phyloP scores from a whole-genome alignment of 352 stramenopile genomes.

The Phytophthora pini region DNA sequence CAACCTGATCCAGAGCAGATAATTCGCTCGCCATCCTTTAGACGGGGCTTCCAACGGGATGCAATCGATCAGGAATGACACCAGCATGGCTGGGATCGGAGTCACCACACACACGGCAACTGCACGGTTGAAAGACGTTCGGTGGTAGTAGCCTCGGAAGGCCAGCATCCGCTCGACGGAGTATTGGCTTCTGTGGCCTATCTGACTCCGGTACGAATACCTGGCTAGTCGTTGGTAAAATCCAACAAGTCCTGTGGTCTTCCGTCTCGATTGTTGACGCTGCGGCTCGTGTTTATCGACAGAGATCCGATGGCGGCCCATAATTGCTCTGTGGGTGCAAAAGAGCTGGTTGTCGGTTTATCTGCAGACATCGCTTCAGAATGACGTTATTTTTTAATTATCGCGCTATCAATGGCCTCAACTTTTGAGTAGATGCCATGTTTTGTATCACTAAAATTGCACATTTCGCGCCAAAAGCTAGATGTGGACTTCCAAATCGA shows the following conservation, averaged over 20 bases:
- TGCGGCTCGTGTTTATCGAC: too few species aligned
- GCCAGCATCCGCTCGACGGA: constrained; percentile 3
- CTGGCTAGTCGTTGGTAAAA: neutral
- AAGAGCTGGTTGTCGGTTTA: neutral
- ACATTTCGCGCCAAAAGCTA: too few species aligned
- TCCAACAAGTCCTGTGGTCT: neutral
- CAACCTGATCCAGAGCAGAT: constrained; percentile 16
- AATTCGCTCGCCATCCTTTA: constrained; percentile 22
- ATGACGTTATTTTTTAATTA: too few species aligned
- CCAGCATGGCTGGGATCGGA: constrained; percentile 14
- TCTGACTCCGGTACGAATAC: neutral
- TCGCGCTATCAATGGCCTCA: too few species aligned
- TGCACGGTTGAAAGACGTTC: neutral
- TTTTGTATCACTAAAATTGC: too few species aligned
- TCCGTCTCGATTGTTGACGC: neutral
- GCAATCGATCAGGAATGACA: constrained; percentile 18
- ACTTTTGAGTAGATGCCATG: too few species aligned
- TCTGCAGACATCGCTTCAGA: too few species aligned
- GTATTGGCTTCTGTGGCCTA: constrained; percentile 6
- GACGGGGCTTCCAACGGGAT: constrained; percentile 22
- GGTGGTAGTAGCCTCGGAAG: constrained; percentile 7
- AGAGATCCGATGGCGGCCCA: neutral
- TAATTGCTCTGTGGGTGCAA: neutral
- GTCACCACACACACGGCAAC: constrained; percentile 6
- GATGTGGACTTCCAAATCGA: neutral